phyloP scores from a whole-genome alignment of 2,329 filamentous ascomycete genomes.

The Ophiostoma himal-ulmi region DNA sequence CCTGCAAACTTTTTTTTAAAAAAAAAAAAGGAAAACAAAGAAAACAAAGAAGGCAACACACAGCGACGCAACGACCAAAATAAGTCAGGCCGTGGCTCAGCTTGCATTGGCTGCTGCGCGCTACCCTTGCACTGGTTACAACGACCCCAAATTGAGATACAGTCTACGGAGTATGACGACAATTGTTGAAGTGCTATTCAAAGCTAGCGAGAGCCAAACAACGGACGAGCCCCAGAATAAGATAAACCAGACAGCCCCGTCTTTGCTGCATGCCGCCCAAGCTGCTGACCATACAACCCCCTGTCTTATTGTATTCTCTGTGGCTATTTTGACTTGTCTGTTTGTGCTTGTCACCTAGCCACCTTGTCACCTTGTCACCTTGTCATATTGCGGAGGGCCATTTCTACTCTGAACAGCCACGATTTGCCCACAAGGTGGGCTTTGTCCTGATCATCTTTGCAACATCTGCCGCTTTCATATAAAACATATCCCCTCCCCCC shows the following conservation, averaged over 20 bases:
- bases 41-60: not conserved
- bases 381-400: not conserved
- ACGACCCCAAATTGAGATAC: not conserved
- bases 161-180: not conserved
- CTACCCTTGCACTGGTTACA: not conserved
- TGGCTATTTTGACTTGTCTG: not conserved
- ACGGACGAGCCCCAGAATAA: conserved; percentile 11
- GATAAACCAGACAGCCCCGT: not conserved
- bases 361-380: not conserved
- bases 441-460: not conserved
- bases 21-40: no score
- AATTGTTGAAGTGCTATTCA: not conserved
- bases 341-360: not conserved
- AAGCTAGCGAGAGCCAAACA: conserved; percentile 1
- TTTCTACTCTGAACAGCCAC: not conserved
- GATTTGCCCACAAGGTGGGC: not conserved
- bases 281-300: not conserved
- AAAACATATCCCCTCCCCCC: conserved; percentile 4
- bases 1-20: not conserved
- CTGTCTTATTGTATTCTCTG: not conserved
- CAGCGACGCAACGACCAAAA: not conserved
- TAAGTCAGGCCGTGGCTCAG: conserved; percentile 1
- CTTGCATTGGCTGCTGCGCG: not conserved
- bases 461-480: conserved; percentile 5
- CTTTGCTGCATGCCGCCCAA: conserved; percentile 11